phyloP scores from a whole-genome alignment of 1,284 basidiomycete species.

The Cryptococcus hybrid region DNA sequence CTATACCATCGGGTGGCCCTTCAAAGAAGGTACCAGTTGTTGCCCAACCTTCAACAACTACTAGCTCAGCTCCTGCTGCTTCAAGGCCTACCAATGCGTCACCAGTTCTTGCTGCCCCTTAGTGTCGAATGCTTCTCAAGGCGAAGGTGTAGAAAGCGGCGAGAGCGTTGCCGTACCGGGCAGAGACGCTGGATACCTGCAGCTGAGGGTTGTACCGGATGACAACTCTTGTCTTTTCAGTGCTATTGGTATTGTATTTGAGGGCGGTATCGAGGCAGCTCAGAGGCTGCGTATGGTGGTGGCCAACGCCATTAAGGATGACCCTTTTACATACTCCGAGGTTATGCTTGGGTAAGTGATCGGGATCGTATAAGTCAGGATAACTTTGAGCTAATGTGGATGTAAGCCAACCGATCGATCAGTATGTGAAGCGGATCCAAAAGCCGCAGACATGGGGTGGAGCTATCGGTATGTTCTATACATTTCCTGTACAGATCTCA shows the following conservation, averaged over 20 bases:
- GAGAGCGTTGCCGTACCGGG: constrained; percentile 40
- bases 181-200: constrained; percentile 51
- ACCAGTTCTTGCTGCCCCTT: neutral
- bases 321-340: constrained; percentile 72
- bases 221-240: constrained; percentile 93
- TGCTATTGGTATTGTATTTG: constrained; percentile 76
- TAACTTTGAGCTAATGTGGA: neutral
- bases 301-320: constrained; percentile 69
- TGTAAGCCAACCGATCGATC: constrained; percentile 62
- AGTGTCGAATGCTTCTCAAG: too few relatives aligned
- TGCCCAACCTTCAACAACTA: constrained; percentile 16
- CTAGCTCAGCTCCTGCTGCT: constrained; percentile 13
- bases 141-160: constrained; percentile 11
- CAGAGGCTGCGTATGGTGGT: constrained; percentile 62
- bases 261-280: constrained; percentile 66
- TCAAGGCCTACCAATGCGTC: constrained; percentile 21
- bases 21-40: constrained; percentile 4
- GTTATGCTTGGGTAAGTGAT: constrained; percentile 74
- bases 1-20: constrained; percentile 30
- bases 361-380: neutral
- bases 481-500: neutral
- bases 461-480: constrained; percentile 60
- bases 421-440: constrained; percentile 76
- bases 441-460: constrained; percentile 85
- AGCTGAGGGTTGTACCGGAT: constrained; percentile 75